Percentiles rank a stretch among this genome's conserved stretches.
phyloP scores from a whole-genome alignment of 805 yeast species.

The Sungouiella thailandica region DNA sequence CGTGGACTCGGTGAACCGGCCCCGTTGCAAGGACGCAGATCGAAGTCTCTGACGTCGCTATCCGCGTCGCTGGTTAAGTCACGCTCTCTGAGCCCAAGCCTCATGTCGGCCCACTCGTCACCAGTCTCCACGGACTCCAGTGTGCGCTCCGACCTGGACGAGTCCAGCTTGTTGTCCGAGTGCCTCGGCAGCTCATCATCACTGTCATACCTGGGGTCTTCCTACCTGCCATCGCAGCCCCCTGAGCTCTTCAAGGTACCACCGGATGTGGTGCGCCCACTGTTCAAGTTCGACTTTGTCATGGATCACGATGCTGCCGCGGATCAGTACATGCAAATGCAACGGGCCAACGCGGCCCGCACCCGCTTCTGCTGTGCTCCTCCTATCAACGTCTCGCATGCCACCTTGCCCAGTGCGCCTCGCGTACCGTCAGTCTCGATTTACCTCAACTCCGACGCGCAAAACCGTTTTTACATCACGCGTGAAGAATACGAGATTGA shows the following conservation, averaged over 20 bases:
- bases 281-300: slow-evolving; percentile 42
- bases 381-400: slow-evolving; percentile 3
- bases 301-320: slow-evolving; percentile 39
- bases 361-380: slow-evolving; percentile 7
- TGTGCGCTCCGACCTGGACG: slow-evolving; percentile 26
- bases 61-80: slow-evolving; percentile 30
- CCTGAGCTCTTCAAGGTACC: slow-evolving; percentile 42
- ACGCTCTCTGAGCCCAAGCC: slow-evolving; percentile 35
- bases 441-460: slow-evolving; percentile 21
- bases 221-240: slow-evolving; percentile 20
- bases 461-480: slow-evolving; percentile 24
- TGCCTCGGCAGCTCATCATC: slow-evolving; percentile 13
- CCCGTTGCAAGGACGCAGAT: slow-evolving; percentile 15
- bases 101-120: slow-evolving; percentile 34
- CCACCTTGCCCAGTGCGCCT: slow-evolving; percentile 12
- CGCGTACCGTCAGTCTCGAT: slow-evolving; percentile 12
- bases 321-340: slow-evolving; percentile 17
- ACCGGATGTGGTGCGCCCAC: slow-evolving; percentile 44
- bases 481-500: slow-evolving; percentile 15
- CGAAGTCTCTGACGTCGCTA: slow-evolving; percentile 33
- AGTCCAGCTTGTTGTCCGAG: slow-evolving; percentile 14
- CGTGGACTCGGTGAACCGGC: slow-evolving; percentile 1
- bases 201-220: slow-evolving; percentile 5
- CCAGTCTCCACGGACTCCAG: slow-evolving; percentile 27
- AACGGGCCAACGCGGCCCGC: slow-evolving; percentile 6